A percentile compares a stretch with the other conserved stretches of the same genome.
Evolutionary conservation across 2,329 filamentous ascomycete species (phyloP).

Genomic region (Botrytis galanthina): DNA sequence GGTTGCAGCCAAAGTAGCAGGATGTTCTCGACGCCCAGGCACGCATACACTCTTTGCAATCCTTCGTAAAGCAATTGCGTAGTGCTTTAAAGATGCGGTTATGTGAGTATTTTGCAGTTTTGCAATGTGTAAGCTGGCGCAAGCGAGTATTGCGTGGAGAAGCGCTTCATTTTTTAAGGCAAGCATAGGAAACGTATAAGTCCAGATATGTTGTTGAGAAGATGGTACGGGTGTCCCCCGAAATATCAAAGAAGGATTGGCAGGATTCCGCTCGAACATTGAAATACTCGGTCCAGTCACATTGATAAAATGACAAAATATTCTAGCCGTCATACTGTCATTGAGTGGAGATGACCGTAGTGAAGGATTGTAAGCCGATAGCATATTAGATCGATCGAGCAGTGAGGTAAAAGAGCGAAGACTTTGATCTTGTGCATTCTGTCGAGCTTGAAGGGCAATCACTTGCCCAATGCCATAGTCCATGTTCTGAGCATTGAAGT

Average conservation of each 20-base stretch:
- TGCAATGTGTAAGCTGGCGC: conserved; percentile 84
- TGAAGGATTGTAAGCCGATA: conserved; percentile 66
- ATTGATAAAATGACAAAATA: conserved; percentile 91
- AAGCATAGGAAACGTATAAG: conserved; percentile 76
- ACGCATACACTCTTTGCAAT: conserved; percentile 74
- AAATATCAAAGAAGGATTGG: conserved; percentile 68
- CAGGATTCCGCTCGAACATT: conserved; percentile 78
- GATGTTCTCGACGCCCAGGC: conserved; percentile 64
- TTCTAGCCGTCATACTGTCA: conserved; percentile 73
- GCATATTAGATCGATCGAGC: conserved; percentile 44
- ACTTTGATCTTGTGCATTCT: conserved; percentile 37
- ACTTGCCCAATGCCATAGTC: conserved; percentile 17
- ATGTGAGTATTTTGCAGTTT: conserved; percentile 71
- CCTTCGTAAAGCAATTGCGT: conserved; percentile 78
- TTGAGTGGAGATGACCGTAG: conserved; percentile 69
- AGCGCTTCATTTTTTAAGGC: conserved; percentile 83
- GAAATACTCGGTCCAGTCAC: conserved; percentile 85
- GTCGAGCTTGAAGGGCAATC: conserved; percentile 35
- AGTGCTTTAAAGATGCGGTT: conserved; percentile 85
- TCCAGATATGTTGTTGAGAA: conserved; percentile 64
- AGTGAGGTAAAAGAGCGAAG: conserved; percentile 49
- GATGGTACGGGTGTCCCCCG: conserved; percentile 58
- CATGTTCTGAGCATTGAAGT: conserved; percentile 31
- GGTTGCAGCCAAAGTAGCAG: conserved; percentile 83
- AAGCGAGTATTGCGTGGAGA: conserved; percentile 84